Conservation (phyloP, 805 yeast species). For the Myxozyma neglecta region DNA sequence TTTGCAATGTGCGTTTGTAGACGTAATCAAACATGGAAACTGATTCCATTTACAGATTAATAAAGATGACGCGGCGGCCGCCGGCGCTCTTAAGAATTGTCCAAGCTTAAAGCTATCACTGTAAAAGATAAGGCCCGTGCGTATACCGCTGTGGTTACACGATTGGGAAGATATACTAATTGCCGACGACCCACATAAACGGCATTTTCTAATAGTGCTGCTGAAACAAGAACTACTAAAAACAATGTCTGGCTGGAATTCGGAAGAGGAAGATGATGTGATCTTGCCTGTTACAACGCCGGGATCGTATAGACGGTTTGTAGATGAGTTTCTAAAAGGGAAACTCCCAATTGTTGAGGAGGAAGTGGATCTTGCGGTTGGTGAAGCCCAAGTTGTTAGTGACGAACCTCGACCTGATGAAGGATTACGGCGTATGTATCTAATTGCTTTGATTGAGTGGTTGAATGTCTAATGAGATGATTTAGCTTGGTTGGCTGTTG, state of each 20-base stretch:
- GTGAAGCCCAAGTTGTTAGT: not conserved
- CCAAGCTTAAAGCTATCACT: not conserved
- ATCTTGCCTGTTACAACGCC: not conserved
- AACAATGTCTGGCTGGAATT: not conserved
- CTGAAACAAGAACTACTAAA: no score
- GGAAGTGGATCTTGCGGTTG: not conserved
- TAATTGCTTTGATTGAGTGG: not conserved
- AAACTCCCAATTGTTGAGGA: not conserved
- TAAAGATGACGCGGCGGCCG: not conserved
- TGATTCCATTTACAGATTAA: not conserved
- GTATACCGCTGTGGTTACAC: not conserved
- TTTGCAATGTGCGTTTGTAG: no score
- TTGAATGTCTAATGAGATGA: not conserved
- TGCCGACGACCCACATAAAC: no score
- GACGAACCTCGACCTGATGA: not conserved
- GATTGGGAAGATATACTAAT: not conserved
- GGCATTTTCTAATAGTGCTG: no score
- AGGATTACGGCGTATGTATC: slow-evolving; percentile 8
- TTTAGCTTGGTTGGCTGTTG: slow-evolving; percentile 46
- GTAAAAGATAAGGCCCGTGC: not conserved
- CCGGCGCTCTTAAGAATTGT: not conserved
- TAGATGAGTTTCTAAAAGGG: not conserved
- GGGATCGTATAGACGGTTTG: not conserved
- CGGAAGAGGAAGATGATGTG: not conserved
- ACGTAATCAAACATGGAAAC: no score